Conservation (phyloP, 176 grass and related monocot species). For the Hyparrhenia diplandra region DNA sequence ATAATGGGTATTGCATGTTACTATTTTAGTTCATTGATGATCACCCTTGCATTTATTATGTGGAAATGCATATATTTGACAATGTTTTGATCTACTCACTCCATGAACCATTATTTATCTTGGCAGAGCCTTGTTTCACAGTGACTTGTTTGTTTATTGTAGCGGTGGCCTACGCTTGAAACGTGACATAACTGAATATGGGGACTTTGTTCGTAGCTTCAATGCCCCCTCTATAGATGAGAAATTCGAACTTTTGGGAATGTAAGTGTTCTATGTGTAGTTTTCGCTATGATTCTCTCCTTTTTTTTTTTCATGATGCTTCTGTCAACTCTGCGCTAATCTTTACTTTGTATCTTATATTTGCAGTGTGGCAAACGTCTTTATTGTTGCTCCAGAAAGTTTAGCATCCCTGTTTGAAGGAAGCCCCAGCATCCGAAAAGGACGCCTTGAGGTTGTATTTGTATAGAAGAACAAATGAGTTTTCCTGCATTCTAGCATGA, state of each 20-base stretch:
- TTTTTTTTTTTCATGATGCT: too few relatives aligned
- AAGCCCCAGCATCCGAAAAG: slow-evolving; percentile 86
- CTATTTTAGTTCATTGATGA: background rate
- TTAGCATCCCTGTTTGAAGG: slow-evolving; percentile 92
- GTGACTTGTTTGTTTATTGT: slow-evolving; percentile 29
- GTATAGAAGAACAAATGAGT: background rate
- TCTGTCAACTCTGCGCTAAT: background rate
- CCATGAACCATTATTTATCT: background rate
- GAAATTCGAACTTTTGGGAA: slow-evolving; percentile 96
- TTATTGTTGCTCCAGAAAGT: slow-evolving; percentile 98
- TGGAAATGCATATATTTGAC: background rate
- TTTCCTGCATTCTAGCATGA: background rate
- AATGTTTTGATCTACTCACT: background rate
- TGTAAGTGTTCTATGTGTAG: slow-evolving; percentile 52
- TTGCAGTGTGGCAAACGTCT: slow-evolving; percentile 90
- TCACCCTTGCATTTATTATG: background rate
- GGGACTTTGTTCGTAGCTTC: slow-evolving; percentile 97
- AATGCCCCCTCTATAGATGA: slow-evolving; percentile 93
- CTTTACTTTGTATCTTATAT: background rate
- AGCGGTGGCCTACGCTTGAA: slow-evolving; percentile 94
- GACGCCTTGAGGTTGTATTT: slow-evolving; percentile 74
- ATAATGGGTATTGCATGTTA: background rate
- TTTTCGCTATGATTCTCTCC: background rate
- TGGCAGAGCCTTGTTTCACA: slow-evolving; percentile 21
- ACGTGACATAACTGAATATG: slow-evolving; percentile 99